These are phyloP conservation scores for Pseudonitzschia multiseries DNA, from an alignment of 108 stramenopile genomes.

Conservation along the genomic window DNA sequence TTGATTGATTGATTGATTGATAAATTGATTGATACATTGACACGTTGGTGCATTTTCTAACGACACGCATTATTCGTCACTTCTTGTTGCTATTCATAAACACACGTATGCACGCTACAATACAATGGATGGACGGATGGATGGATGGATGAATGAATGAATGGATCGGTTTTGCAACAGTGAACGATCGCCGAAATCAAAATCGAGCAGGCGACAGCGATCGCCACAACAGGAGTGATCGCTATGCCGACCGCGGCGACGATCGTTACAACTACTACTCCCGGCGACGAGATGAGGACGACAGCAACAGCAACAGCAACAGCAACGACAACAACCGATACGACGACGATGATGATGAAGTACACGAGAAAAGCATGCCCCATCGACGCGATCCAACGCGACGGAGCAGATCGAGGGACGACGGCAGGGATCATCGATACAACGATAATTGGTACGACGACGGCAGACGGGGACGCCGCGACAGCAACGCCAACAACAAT, in stretches of 20 bases:
- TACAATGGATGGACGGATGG: no score
- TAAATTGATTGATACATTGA: no score
- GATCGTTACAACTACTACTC: conserved; percentile 9
- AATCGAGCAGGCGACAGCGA: background rate
- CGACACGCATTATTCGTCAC: no score
- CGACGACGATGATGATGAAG: no score
- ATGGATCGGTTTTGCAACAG: background rate
- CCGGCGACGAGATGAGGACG: background rate
- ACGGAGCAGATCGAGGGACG: background rate
- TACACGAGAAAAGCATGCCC: no score
- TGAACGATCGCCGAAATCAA: background rate
- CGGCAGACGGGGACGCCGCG: background rate
- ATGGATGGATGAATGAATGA: no score
- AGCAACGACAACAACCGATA: background rate
- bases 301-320: background rate
- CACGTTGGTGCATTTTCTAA: no score
- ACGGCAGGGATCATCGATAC: conserved; percentile 7
- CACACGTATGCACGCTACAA: no score
- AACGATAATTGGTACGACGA: conserved; percentile 15
- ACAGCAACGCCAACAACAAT: background rate
- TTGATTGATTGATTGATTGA: background rate
- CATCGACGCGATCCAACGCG: background rate
- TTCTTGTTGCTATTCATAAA: conserved; percentile 5
- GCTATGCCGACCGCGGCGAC: background rate
- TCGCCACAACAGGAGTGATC: conserved; percentile 10